Evolutionary conservation across 2,329 filamentous ascomycete species (phyloP).

Genomic region (Microdochium nivale): DNA sequence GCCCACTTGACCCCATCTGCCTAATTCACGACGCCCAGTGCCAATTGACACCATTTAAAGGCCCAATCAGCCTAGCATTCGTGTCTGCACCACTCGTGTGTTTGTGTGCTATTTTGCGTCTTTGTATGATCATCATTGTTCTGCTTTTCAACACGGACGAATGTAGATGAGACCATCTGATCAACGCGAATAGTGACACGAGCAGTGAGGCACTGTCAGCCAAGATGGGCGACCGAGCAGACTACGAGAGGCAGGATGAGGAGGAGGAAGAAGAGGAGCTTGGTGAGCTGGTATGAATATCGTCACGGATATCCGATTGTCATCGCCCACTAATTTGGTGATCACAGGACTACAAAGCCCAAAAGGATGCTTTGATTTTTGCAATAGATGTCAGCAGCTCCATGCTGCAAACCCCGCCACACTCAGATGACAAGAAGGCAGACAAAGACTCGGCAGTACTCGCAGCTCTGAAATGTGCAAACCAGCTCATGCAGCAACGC

Average conservation of each 20-base stretch:
- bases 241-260: slow-evolving; percentile 43
- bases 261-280: slow-evolving; percentile 64
- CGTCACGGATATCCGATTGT: slow-evolving; percentile 3
- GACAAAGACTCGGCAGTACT: slow-evolving; percentile 70
- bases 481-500: slow-evolving; percentile 92
- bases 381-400: slow-evolving; percentile 86
- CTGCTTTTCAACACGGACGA: too few relatives aligned
- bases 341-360: slow-evolving; percentile 70
- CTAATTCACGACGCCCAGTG: slow-evolving; percentile 5
- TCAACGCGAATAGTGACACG: not conserved
- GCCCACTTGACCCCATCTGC: slow-evolving; percentile 14
- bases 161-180: too few relatives aligned
- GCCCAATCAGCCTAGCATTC: not conserved
- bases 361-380: slow-evolving; percentile 97
- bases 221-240: slow-evolving; percentile 11
- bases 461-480: slow-evolving; percentile 88
- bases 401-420: slow-evolving; percentile 66
- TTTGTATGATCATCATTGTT: too few relatives aligned
- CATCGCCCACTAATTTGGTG: not conserved
- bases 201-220: not conserved
- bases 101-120: too few relatives aligned
- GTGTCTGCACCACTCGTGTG: too few relatives aligned
- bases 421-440: slow-evolving; percentile 62
- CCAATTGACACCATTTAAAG: not conserved
- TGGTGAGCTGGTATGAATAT: slow-evolving; percentile 49